phyloP scores from a whole-genome alignment of 2,329 filamentous ascomycete genomes.

The Aspergillus niger region DNA sequence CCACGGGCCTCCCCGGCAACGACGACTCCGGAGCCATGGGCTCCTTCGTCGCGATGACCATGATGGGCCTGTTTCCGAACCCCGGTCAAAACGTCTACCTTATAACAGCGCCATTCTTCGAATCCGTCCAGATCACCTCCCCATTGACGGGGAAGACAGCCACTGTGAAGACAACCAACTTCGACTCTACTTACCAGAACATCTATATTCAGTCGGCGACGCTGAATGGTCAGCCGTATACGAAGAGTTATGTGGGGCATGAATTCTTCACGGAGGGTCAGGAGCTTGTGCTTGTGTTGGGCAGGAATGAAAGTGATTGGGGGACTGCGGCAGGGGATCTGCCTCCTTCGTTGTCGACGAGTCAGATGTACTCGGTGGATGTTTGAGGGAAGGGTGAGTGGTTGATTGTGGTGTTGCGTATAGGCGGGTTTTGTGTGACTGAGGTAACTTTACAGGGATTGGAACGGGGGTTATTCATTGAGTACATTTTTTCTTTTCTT shows the following conservation, averaged over 20 bases:
- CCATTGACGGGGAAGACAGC: conserved; percentile 62
- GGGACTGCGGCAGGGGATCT: conserved; percentile 61
- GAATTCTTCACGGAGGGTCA: conserved; percentile 67
- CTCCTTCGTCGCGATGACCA: conserved; percentile 64
- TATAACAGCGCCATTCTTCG: conserved; percentile 68
- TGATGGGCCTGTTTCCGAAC: conserved; percentile 71
- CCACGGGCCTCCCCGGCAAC: conserved; percentile 65
- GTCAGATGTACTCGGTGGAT: neutral
- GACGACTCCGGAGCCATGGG: conserved; percentile 72
- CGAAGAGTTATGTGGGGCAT: conserved; percentile 67
- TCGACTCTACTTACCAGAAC: conserved; percentile 57
- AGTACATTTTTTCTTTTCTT: too few species aligned
- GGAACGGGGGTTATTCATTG: too few species aligned
- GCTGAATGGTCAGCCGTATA: conserved; percentile 62
- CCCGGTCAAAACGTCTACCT: conserved; percentile 69
- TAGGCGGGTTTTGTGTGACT: too few species aligned
- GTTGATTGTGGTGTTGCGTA: neutral
- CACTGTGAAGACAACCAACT: conserved; percentile 59
- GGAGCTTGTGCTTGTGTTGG: conserved; percentile 64
- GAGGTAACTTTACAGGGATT: too few species aligned
- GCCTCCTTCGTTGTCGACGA: conserved; percentile 57
- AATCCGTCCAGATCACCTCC: conserved; percentile 59
- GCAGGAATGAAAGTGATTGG: conserved; percentile 65
- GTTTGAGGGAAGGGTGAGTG: neutral
- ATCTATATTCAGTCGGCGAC: conserved; percentile 70